Percentiles rank a stretch among this genome's conserved stretches.
phyloP scores from a whole-genome alignment of 2,329 filamentous ascomycete genomes.

The Curvularia sp. region DNA sequence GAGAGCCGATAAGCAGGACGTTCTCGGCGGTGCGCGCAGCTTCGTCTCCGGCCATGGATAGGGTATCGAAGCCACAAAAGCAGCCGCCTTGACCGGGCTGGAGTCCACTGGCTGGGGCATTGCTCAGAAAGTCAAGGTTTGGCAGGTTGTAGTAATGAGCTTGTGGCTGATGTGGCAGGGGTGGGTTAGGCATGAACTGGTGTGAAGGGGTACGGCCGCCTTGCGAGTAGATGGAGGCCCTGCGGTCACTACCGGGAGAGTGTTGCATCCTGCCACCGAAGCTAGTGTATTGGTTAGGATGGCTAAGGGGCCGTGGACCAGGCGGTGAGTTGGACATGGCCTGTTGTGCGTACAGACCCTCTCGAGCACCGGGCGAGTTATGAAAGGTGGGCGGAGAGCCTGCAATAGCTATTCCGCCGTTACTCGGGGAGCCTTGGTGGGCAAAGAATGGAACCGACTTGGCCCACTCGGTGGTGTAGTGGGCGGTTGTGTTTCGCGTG shows the following conservation, averaged over 20 bases:
- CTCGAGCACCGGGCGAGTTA: conserved; percentile 43
- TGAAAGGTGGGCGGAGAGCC: conserved; percentile 54
- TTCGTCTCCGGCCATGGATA: conserved; percentile 59
- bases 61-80: conserved; percentile 80
- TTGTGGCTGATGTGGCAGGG: conserved; percentile 76
- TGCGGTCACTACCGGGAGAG: conserved; percentile 50
- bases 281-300: conserved; percentile 55
- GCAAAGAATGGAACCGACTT: conserved; percentile 53
- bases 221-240: conserved; percentile 62
- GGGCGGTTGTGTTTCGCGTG: conserved; percentile 46
- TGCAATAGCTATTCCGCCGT: conserved; percentile 53
- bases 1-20: conserved; percentile 77
- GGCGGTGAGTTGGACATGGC: conserved; percentile 51
- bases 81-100: conserved; percentile 73
- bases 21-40: conserved; percentile 60
- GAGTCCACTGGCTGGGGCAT: conserved; percentile 57
- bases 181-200: conserved; percentile 62
- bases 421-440: conserved; percentile 50
- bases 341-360: conserved; percentile 46
- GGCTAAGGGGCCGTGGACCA: conserved; percentile 51
- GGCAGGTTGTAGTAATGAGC: conserved; percentile 78
- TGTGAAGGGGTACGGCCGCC: conserved; percentile 51
- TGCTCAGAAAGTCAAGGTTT: conserved; percentile 69
- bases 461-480: conserved; percentile 56
- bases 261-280: conserved; percentile 49